Evolutionary conservation across 2,329 filamentous ascomycete species (phyloP).

Genomic region (Verruconis gallopava): DNA sequence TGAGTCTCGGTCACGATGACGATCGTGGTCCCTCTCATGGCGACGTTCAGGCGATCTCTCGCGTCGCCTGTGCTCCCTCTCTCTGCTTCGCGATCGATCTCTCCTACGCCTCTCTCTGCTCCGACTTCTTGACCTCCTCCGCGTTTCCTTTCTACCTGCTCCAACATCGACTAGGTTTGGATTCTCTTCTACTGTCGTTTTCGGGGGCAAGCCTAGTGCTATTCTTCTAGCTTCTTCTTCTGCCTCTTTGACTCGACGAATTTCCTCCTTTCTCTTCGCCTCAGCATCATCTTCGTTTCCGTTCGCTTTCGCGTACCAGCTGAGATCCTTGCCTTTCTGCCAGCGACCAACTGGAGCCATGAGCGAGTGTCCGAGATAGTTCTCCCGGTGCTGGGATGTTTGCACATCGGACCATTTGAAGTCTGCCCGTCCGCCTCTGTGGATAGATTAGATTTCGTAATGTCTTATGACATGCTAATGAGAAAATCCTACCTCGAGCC

Average conservation of each 20-base stretch:
- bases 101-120: not conserved
- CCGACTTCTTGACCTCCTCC: not conserved
- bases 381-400: constrained; percentile 75
- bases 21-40: not conserved
- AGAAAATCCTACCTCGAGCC: constrained; percentile 50
- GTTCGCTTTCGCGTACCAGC: constrained; percentile 51
- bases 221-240: constrained; percentile 83
- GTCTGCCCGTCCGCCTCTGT: constrained; percentile 70
- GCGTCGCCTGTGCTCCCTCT: constrained; percentile 3
- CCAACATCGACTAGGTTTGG: constrained; percentile 37
- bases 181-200: constrained; percentile 50
- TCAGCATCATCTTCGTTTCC: constrained; percentile 41
- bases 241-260: constrained; percentile 71
- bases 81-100: not conserved
- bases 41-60: not conserved
- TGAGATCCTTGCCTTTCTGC: constrained; percentile 63
- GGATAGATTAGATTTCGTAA: not conserved
- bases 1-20: not conserved
- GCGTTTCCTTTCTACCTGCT: constrained; percentile 23
- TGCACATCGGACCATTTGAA: constrained; percentile 97
- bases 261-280: constrained; percentile 54
- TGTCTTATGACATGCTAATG: not conserved
- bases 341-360: constrained; percentile 88
- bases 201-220: constrained; percentile 67
- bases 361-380: constrained; percentile 76